Percentiles rank a stretch among this genome's conserved stretches.
Conservation (phyloP, 208 protist genomes). For the Porcisia deanei region DNA sequence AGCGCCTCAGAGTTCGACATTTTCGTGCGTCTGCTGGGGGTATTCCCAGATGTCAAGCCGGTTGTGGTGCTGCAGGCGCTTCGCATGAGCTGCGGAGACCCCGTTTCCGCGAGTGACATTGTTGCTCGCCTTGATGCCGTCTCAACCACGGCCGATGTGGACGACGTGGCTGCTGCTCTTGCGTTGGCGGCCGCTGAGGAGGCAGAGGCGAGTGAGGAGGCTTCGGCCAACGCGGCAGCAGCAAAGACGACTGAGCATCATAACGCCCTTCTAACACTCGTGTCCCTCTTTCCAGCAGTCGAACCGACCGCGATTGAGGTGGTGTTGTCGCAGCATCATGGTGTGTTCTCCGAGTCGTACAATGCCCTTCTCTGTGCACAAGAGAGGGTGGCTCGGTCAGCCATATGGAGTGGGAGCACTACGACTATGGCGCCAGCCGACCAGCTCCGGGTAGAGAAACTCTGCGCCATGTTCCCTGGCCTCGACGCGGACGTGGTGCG, state of each 20-base stretch:
- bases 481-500: conserved; percentile 53
- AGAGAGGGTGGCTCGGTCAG: conserved; percentile 41
- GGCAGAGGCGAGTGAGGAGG: conserved; percentile 31
- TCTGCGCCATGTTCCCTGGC: conserved; percentile 57
- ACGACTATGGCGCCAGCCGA: conserved; percentile 43
- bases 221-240: conserved; percentile 14
- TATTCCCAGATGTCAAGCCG: conserved; percentile 51
- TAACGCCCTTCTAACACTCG: conserved; percentile 68
- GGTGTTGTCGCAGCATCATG: conserved; percentile 39
- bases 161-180: conserved; percentile 39
- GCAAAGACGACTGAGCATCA: conserved; percentile 21
- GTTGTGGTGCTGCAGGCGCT: conserved; percentile 57
- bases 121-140: conserved; percentile 27
- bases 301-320: conserved; percentile 53
- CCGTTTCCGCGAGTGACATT: conserved; percentile 32
- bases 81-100: conserved; percentile 49
- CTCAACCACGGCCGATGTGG: conserved; percentile 8
- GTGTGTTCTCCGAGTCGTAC: conserved; percentile 67
- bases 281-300: conserved; percentile 60
- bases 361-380: conserved; percentile 54
- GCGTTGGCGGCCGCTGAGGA: conserved; percentile 52
- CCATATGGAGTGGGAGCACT: conserved; percentile 40
- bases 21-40: conserved; percentile 56
- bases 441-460: conserved; percentile 43
- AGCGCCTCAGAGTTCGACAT: conserved; percentile 35